Evolutionary conservation across 2,329 filamentous ascomycete species (phyloP), one percentile per base, ranked within the genome.

Genomic region (Uncinocarpus reesii): DNA sequence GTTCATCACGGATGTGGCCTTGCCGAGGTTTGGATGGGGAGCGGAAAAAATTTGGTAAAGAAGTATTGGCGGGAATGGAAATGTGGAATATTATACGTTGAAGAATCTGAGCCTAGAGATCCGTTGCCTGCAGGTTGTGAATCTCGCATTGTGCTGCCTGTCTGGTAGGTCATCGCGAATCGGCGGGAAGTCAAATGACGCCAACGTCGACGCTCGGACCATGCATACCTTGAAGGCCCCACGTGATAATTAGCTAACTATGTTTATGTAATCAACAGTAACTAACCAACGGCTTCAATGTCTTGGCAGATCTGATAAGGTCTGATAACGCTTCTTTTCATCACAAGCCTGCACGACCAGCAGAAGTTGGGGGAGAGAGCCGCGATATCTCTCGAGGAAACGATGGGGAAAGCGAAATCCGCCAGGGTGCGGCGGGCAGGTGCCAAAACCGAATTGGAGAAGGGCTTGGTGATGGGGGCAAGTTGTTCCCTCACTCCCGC

Each of bases 391-490:
- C 7, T 21, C 4, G 3, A 3, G 32, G 15, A 21, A 3, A 47
- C 23, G 26, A 47, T 47, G 36, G 20, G n/a, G 23, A 26, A 13
- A 11, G 16, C 26, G 18, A 41, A 41, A 18, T 3, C 1, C 20
- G 11, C 16, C 4, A 20, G 7, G 28, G 43, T 35, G 40, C 15
- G 23, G 28, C 42, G 38, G 24, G 8, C 41, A 21, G 37, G 24
- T 38, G 44, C 24, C 18, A 56, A 66, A 55, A 55, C 57, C 43
- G 65, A 67, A 54, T 66, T 61, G 36, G 70, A 72, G 50, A 73
- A 76, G 49, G 72, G 72, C 53, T 60, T 74, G 51, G 73, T 78
- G 48, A 77, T 77, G 74, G 69, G 66, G 43, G 73, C 75, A 65
- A 57, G 71, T 67, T 31, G 16, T 34, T 15, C 8, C 31, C 7